phyloP scores from a whole-genome alignment of 2,329 filamentous ascomycete genomes.

The Fusarium liriodendri region DNA sequence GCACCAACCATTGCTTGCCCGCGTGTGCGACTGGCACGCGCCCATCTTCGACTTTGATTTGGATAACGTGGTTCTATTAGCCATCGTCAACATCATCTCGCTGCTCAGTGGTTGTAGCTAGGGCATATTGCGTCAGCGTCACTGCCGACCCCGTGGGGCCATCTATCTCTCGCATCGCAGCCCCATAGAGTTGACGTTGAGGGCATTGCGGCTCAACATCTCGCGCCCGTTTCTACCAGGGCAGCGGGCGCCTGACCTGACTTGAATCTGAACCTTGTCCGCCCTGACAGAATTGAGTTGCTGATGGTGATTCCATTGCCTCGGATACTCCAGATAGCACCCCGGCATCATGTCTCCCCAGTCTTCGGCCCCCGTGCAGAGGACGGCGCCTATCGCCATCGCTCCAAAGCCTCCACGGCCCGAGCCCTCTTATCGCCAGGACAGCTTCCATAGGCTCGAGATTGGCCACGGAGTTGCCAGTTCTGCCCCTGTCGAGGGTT shows the following conservation, averaged over 20 bases:
- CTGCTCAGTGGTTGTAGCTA: conserved; percentile 43
- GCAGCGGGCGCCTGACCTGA: conserved; percentile 38
- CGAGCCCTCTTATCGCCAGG: conserved; percentile 58
- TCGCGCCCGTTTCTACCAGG: conserved; percentile 41
- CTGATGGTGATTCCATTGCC: conserved; percentile 30
- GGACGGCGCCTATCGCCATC: conserved; percentile 75
- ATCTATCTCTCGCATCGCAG: conserved; percentile 21
- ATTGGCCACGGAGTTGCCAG: conserved; percentile 62
- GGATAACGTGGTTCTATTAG: conserved; percentile 47
- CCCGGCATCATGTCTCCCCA: conserved; percentile 62
- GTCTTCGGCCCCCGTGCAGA: conserved; percentile 59
- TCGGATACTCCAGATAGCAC: conserved; percentile 21
- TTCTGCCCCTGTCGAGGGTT: conserved; percentile 60
- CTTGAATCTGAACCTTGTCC: conserved; percentile 36
- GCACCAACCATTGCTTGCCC: conserved; percentile 42
- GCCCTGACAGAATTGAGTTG: conserved; percentile 33
- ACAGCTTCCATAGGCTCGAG: conserved; percentile 60
- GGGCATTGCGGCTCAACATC: conserved; percentile 41
- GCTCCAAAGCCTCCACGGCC: conserved; percentile 67
- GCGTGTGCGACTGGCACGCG: conserved; percentile 24
- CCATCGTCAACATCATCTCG: conserved; percentile 38
- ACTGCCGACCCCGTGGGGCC: conserved; percentile 43
- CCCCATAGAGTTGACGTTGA: conserved; percentile 27
- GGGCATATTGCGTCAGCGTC: conserved; percentile 47
- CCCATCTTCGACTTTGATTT: conserved; percentile 32